Evolutionary conservation across 1,284 basidiomycete genomes (phyloP).

Genomic region (Ustilago crameri): DNA sequence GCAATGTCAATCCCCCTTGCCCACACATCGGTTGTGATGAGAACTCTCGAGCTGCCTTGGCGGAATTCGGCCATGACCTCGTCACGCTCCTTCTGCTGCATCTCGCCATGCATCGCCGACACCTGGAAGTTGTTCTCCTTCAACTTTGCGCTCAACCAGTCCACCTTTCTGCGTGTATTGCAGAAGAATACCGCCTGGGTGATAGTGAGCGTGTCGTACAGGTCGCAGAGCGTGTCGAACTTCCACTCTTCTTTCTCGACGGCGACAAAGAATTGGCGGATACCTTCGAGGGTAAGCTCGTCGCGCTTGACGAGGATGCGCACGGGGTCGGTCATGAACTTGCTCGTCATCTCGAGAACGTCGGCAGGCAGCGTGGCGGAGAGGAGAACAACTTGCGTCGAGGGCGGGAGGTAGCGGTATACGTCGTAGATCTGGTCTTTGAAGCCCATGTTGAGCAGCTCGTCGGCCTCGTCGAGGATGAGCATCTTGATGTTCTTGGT

Average conservation of each 20-base stretch:
- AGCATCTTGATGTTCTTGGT: constrained; percentile 99
- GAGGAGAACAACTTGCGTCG: constrained; percentile 95
- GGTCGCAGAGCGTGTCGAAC: constrained; percentile 96
- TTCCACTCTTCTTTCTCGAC: constrained; percentile 99
- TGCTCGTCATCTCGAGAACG: constrained; percentile 98
- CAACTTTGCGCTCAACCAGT: constrained; percentile 99
- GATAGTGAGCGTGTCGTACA: constrained; percentile 97
- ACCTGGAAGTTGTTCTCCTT: constrained; percentile 73
- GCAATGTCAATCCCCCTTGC: constrained; percentile 98
- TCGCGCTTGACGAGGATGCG: constrained; percentile 99
- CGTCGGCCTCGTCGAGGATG: constrained; percentile 96
- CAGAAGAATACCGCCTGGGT: constrained; percentile 99
- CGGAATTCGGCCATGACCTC: constrained; percentile 99
- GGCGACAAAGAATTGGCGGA: constrained; percentile 99
- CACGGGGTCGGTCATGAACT: constrained; percentile 99
- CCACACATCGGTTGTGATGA: constrained; percentile 81
- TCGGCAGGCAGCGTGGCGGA: constrained; percentile 97
- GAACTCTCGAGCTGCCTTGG: constrained; percentile 75
- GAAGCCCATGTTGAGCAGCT: constrained; percentile 97
- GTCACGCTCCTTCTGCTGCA: constrained; percentile 98
- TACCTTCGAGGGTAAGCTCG: constrained; percentile 97
- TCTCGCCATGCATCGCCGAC: constrained; percentile 82
- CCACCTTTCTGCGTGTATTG: constrained; percentile 98
- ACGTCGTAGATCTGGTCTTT: constrained; percentile 99
- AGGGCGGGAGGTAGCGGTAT: constrained; percentile 96